Base-by-base conservation (phyloP, 1,139 yeast species). In the Torulaspora pretoriensis region DNA sequence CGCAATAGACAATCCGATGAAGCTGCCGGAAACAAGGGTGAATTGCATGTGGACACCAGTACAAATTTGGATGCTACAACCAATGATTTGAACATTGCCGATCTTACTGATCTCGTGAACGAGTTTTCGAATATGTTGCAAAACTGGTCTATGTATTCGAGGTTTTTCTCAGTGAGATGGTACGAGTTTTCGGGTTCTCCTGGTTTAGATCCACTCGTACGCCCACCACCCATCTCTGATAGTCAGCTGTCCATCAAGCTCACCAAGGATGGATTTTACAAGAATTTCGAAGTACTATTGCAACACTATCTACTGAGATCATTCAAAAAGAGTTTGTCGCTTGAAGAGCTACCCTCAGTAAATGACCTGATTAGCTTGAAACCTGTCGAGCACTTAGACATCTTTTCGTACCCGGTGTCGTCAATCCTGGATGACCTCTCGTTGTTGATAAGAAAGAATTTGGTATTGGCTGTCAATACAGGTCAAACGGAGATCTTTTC, bases 401-500 rank as follows among this genome's bases (percentile, higher is more conserved):
- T 49, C 8, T 52, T 57, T 2, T 56, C 61, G 12, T 57, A 85
- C 3, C 83, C 94, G 3, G 78, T 85, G 4, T 79, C 95, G 0
- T 88, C 97, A 0, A 82, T 88, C 8, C 80, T 90, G 32, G 98
- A 92, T 60, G 98, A 92, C 61, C 70, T 87, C 36, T 77, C 89
- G 28, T 71, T 88, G 55, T 79, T 89, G 14, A 67, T 89, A 38
- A 84, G 86, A 46, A 57, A 59, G 48, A 54, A 56, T 43, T 47
- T 64, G 22, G 53, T 64, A 5, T 51, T 54, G 14, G 54, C 56
- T 14, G 61, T 64, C 8, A 64, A 64, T 42, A 54, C 66, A 1
- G 68, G 68, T 7, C 59, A 61, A 43, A 48, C 49, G 30, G 40
- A 35, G 9, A 41, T 62, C 2, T 48, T 63, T 26, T 51, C 54